These are phyloP conservation scores for Gryganskiella cystojenkinii DNA, from an alignment of 192 early-diverging fungal species.

Conservation along the genomic window DNA sequence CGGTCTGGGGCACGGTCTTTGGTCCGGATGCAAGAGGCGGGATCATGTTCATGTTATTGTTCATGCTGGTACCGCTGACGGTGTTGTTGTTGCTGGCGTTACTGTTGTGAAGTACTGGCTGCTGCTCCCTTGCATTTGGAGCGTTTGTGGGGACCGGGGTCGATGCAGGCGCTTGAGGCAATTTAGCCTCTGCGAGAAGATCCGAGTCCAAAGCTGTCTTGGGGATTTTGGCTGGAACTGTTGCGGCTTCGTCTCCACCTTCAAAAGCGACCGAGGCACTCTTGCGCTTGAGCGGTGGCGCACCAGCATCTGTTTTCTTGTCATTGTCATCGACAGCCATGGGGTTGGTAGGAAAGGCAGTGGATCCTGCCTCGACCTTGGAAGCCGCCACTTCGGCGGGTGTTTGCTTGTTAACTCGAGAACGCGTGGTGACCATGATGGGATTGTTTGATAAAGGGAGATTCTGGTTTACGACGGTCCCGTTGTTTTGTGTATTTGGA, in stretches of 20 bases:
- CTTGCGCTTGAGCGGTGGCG: conserved; percentile 16
- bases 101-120: not conserved
- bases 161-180: conserved; percentile 9
- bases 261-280: too few species aligned
- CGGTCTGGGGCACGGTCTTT: too few species aligned
- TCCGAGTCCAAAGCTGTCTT: conserved; percentile 11
- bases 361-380: too few species aligned
- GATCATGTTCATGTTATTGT: too few species aligned
- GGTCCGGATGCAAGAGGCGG: too few species aligned
- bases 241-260: too few species aligned
- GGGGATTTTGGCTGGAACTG: not conserved
- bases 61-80: not conserved
- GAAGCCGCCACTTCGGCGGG: not conserved
- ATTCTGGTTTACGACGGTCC: not conserved
- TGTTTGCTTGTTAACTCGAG: conserved; percentile 17
- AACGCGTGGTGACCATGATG: conserved; percentile 24
- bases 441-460: not conserved
- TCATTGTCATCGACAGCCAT: not conserved
- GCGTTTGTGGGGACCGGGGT: not conserved
- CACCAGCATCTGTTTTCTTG: not conserved
- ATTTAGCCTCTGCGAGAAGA: not conserved
- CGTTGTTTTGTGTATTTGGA: not conserved
- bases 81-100: not conserved
- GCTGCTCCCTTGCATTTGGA: not conserved
- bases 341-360: not conserved